These are phyloP conservation scores for Phytomonas sp. DNA, from an alignment of 208 protist species.

Conservation along the genomic window DNA sequence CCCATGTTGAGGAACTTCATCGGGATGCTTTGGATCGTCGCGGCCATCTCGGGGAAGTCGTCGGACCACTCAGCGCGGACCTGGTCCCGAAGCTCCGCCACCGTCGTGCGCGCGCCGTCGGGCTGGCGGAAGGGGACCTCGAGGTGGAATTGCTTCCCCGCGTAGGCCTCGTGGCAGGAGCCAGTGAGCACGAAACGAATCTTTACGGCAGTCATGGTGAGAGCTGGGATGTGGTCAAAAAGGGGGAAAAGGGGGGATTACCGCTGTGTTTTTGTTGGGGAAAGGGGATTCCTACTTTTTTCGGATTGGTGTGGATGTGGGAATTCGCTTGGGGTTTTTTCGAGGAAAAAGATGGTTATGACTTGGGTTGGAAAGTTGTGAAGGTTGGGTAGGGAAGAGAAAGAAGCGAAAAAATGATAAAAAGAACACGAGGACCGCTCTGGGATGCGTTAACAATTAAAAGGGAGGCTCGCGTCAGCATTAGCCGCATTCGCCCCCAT, in stretches of 20 bases:
- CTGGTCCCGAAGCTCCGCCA: slow-evolving; percentile 29
- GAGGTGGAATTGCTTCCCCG: slow-evolving; percentile 49
- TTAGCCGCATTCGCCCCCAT: neutral
- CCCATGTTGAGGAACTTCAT: slow-evolving; percentile 67
- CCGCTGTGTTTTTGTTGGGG: no score
- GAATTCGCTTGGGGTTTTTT: no score
- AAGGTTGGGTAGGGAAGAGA: neutral
- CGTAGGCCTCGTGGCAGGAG: slow-evolving; percentile 46
- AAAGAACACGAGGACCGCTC: neutral
- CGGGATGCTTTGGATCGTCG: slow-evolving; percentile 18
- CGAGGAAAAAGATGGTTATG: no score
- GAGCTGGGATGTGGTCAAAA: neutral
- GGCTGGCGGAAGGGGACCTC: slow-evolving; percentile 31
- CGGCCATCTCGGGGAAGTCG: slow-evolving; percentile 43
- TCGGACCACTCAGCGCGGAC: slow-evolving; percentile 54
- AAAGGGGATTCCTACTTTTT: no score
- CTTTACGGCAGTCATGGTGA: slow-evolving; percentile 24
- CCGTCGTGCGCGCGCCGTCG: slow-evolving; percentile 34
- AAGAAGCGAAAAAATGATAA: neutral
- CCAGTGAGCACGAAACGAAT: slow-evolving; percentile 70
- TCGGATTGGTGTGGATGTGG: no score
- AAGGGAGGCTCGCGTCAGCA: neutral
- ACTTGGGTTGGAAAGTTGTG: neutral
- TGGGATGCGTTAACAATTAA: neutral
- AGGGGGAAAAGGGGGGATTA: no score